Evolutionary conservation across 2,329 filamentous ascomycete genomes (phyloP), one percentile per base, ranked within the genome.

Genomic region (Paracamarosporium sp.): DNA sequence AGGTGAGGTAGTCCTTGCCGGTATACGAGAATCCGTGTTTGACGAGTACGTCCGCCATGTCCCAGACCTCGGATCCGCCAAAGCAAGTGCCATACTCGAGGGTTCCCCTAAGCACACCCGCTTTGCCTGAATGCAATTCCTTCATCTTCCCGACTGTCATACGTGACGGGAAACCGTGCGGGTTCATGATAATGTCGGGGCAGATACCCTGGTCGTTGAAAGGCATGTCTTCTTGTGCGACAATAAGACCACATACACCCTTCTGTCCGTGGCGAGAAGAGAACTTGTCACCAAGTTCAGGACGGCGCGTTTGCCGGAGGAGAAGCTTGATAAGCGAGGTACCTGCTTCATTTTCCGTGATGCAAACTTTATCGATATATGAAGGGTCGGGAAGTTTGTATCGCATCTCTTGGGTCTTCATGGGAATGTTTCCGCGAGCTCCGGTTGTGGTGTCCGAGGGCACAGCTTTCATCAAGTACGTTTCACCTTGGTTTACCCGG

Each of bases 151-250:
- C 95, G 61, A 99, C 95, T 53, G 95, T 99, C 95, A 99, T 99
- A 77, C 95, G 95, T 30, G 94, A 98, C 1, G 95, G 95, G 84
- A 99, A 99, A 88, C 95, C 95, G 80, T 99, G 95, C 0, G 96
- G 95, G 82, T 99, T 99, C 95, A 99, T 99, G 86, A 99, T 99
- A 66, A 99, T 97, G 78, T 99, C 95, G 0, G 95, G 95, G n/a
- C 88, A 90, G 65, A 99, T 87, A 2, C 95, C 96, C 51, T 85
- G 82, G 78, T 99, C 95, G 33, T 90, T 90, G 80, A 99, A 99
- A 0, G 95, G 95, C 88, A 99, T 90, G 74, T 99, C 95, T 73
- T 95, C 93, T 79, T 98, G 94, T 61, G 97, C 91, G 17, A 94
- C 93, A 57, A 99, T 97, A 67, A 98, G 94, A 55, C 95, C 95